phyloP scores from a whole-genome alignment of 495 filamentous ascomycete species.

The Hypoxylon lenormandii region DNA sequence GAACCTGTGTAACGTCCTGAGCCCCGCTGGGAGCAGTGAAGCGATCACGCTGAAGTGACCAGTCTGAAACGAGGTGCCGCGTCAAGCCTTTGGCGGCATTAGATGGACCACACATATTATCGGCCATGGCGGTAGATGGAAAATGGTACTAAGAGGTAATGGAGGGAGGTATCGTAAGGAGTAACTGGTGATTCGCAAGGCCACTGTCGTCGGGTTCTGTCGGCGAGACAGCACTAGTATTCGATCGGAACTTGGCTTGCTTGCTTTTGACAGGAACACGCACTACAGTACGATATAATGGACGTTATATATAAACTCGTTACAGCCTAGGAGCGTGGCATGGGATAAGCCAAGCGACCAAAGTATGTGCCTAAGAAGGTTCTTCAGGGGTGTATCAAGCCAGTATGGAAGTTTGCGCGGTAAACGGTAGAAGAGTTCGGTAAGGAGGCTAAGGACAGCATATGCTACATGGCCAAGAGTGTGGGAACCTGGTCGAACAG shows the following conservation, averaged over 20 bases:
- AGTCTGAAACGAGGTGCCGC: slow-evolving; percentile 80
- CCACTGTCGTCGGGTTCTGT: no score
- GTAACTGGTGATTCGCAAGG: no score
- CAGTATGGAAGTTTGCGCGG: background rate
- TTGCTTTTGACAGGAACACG: no score
- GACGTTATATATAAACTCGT: background rate
- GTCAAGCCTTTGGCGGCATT: slow-evolving; percentile 87
- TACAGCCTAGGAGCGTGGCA: background rate
- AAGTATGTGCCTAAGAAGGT: background rate
- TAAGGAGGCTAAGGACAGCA: background rate
- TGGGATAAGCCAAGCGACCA: background rate
- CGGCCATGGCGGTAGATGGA: slow-evolving; percentile 69
- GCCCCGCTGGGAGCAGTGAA: slow-evolving; percentile 17
- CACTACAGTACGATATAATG: background rate
- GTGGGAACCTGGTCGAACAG: background rate
- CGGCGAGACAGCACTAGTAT: no score
- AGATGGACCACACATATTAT: slow-evolving; percentile 87
- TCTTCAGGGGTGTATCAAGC: background rate
- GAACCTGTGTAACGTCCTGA: slow-evolving; percentile 31
- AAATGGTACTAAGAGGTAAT: background rate
- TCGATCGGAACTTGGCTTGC: no score
- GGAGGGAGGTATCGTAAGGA: no score
- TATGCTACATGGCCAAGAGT: background rate
- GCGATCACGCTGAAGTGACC: slow-evolving; percentile 87
- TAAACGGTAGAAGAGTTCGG: background rate